Percentiles rank a stretch among this genome's conserved stretches.
Conservation (phyloP, 495 filamentous ascomycete species). For the Hypomontagnella submonticulosa region DNA sequence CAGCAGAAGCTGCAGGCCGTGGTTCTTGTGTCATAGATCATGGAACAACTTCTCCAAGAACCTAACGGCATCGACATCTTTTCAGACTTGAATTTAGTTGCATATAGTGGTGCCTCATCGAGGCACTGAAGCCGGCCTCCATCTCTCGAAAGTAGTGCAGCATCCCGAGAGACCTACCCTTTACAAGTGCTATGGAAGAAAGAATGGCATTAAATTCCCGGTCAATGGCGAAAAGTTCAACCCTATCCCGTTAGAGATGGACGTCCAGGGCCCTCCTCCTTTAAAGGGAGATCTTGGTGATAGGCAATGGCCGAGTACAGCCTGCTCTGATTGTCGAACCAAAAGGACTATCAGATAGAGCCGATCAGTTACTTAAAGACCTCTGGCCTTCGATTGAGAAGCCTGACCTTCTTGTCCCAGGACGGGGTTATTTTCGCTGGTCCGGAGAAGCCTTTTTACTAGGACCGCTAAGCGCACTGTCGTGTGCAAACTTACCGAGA, state of each 20-base stretch:
- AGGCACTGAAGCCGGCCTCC: conserved; percentile 16
- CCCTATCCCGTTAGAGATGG: conserved; percentile 57
- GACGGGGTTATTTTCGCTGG: conserved; percentile 55
- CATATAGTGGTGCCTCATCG: conserved; percentile 40
- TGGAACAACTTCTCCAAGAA: conserved; percentile 41
- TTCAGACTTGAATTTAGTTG: conserved; percentile 38
- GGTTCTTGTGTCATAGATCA: conserved; percentile 38
- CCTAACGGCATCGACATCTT: conserved; percentile 29
- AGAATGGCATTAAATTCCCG: conserved; percentile 65
- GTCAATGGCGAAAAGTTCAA: conserved; percentile 66
- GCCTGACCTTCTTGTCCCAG: conserved; percentile 60
- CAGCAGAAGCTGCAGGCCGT: conserved; percentile 38
- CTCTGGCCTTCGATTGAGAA: conserved; percentile 62
- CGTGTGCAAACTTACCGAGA: conserved; percentile 63
- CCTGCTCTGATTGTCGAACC: conserved; percentile 58
- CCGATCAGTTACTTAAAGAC: conserved; percentile 45
- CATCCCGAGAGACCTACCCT: conserved; percentile 53
- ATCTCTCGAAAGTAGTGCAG: conserved; percentile 22
- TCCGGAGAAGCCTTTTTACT: conserved; percentile 52
- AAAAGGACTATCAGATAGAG: neutral
- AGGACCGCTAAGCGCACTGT: conserved; percentile 68
- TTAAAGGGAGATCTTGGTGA: conserved; percentile 54
- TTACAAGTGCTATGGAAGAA: conserved; percentile 57
- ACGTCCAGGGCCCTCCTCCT: conserved; percentile 31
- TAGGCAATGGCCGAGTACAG: conserved; percentile 55